These are phyloP conservation scores for Saccharomycopsis fermentans DNA, from an alignment of 805 yeast species.

Conservation along the genomic window DNA sequence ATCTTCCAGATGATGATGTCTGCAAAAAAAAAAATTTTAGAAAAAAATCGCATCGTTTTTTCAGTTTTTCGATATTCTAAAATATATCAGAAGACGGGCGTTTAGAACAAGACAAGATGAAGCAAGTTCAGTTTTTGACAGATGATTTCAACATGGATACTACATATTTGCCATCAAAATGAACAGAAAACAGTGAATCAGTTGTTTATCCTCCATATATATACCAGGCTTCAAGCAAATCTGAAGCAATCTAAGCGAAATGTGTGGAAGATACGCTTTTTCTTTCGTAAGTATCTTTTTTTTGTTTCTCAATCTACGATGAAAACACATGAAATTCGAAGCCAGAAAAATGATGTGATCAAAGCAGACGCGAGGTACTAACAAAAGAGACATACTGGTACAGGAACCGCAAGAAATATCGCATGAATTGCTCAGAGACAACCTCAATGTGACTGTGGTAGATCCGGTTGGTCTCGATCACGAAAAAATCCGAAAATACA, in stretches of 20 bases:
- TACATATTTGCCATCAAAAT: too few relatives aligned
- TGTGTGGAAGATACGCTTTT: constrained; percentile 58
- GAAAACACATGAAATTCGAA: too few relatives aligned
- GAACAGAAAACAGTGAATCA: too few relatives aligned
- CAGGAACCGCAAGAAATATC: constrained; percentile 17
- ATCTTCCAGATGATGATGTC: neutral
- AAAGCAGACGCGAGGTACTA: constrained; percentile 21
- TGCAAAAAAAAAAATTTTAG: neutral
- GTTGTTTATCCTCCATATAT: too few relatives aligned
- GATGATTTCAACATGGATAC: too few relatives aligned
- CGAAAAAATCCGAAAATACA: constrained; percentile 29
- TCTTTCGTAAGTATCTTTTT: constrained; percentile 28
- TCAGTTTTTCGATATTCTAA: neutral
- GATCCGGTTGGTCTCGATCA: constrained; percentile 22
- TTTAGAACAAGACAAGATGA: neutral
- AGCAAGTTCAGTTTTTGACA: too few relatives aligned
- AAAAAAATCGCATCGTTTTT: neutral
- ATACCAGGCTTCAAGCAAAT: too few relatives aligned
- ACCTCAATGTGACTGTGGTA: constrained; percentile 23
- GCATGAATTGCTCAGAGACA: constrained; percentile 11
- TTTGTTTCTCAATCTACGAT: too few relatives aligned
- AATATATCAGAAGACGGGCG: neutral
- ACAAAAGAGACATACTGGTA: neutral
- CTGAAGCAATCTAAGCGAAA: constrained; percentile 18
- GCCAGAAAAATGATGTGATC: too few relatives aligned